A percentile compares a stretch with the other conserved stretches of the same genome.
These are phyloP conservation scores for Mucor sp. DNA, from an alignment of 371 early-diverging fungal species.

Conservation along the genomic window DNA sequence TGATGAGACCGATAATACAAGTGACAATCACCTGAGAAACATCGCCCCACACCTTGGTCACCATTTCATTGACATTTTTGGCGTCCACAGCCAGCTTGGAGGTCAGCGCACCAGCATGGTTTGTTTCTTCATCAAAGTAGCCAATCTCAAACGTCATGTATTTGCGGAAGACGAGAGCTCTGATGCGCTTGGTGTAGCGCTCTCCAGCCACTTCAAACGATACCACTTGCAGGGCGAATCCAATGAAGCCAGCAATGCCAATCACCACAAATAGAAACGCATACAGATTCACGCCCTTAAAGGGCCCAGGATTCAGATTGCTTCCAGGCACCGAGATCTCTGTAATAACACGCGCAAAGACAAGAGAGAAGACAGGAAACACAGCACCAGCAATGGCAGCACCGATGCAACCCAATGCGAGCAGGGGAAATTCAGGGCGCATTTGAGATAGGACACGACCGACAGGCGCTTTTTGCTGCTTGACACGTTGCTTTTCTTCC, in stretches of 20 bases:
- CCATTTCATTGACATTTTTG: conserved; percentile 60
- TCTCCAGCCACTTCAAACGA: conserved; percentile 56
- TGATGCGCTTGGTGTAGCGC: conserved; percentile 59
- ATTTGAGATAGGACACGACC: conserved; percentile 33
- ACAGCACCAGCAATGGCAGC: conserved; percentile 56
- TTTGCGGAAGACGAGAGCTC: conserved; percentile 54
- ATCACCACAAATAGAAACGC: conserved; percentile 70
- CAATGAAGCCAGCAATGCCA: conserved; percentile 47
- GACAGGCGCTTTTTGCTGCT: conserved; percentile 50
- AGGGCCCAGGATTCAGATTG: conserved; percentile 35
- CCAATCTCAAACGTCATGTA: conserved; percentile 80
- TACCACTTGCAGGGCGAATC: conserved; percentile 26
- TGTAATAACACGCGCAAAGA: conserved; percentile 36
- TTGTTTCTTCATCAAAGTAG: conserved; percentile 83
- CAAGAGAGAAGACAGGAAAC: conserved; percentile 25
- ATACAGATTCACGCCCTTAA: conserved; percentile 64
- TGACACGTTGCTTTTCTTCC: conserved; percentile 23
- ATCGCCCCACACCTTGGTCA: conserved; percentile 67
- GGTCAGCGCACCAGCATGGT: conserved; percentile 82
- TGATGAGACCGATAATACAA: conserved; percentile 36
- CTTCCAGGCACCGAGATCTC: not conserved
- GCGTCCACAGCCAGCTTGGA: conserved; percentile 86
- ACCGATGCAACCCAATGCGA: conserved; percentile 37
- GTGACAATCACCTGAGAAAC: conserved; percentile 57
- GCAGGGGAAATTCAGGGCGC: conserved; percentile 27